Percentiles rank a stretch among this genome's conserved stretches.
Conservation (phyloP, 805 yeast genomes). For the Torulaspora gathmanii region DNA sequence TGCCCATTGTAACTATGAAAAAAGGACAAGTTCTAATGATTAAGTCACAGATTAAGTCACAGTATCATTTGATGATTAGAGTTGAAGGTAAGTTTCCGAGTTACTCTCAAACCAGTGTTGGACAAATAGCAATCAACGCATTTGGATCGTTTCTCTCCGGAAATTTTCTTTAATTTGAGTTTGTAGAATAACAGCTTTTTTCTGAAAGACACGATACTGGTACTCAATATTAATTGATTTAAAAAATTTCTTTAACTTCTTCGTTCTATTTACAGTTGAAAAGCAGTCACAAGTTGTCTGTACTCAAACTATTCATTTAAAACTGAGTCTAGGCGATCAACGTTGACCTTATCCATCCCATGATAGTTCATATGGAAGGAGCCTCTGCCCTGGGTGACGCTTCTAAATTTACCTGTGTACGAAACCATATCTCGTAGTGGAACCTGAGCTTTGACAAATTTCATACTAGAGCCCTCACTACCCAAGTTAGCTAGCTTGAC, state of each 20-base stretch:
- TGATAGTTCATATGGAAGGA: slow-evolving; percentile 71
- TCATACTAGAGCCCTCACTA: slow-evolving; percentile 23
- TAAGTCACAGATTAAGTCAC: too few relatives aligned
- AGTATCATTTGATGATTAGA: too few relatives aligned
- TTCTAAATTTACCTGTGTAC: slow-evolving; percentile 68
- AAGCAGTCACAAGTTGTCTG: too few relatives aligned
- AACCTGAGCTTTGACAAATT: slow-evolving; percentile 68
- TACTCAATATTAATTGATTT: too few relatives aligned
- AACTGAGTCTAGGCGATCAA: slow-evolving; percentile 44
- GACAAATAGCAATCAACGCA: too few relatives aligned
- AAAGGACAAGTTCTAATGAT: too few relatives aligned
- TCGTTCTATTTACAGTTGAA: slow-evolving; percentile 1
- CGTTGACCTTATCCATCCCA: slow-evolving; percentile 65
- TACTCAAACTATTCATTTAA: slow-evolving; percentile 7
- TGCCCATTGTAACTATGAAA: slow-evolving; percentile 1
- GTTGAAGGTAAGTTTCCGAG: too few relatives aligned
- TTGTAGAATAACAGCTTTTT: too few relatives aligned
- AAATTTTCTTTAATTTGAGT: too few relatives aligned
- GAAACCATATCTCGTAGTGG: slow-evolving; percentile 91
- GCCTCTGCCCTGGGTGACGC: slow-evolving; percentile 87
- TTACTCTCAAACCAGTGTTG: too few relatives aligned
- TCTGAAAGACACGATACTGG: too few relatives aligned
- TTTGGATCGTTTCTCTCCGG: too few relatives aligned
- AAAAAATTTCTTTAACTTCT: neutral
- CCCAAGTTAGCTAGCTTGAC: slow-evolving; percentile 17